phyloP scores from a whole-genome alignment of 108 stramenopile genomes.

The Pseudonitzschia multiseries region DNA sequence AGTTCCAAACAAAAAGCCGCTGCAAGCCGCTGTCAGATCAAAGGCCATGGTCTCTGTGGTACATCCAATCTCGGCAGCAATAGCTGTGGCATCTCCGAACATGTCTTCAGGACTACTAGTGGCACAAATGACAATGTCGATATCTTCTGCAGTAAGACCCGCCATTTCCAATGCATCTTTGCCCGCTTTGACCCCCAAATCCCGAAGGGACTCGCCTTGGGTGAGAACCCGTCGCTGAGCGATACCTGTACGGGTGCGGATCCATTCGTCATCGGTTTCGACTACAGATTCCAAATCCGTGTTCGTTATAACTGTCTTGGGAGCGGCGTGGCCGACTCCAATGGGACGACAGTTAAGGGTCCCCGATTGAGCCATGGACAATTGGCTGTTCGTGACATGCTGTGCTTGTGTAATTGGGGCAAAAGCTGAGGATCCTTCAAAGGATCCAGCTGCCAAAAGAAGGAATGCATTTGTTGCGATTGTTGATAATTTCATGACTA shows the following conservation, averaged over 20 bases:
- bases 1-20: slow-evolving; percentile 91
- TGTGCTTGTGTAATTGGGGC: background rate
- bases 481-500: slow-evolving; percentile 18
- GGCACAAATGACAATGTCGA: slow-evolving; percentile 91
- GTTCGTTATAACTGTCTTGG: slow-evolving; percentile 80
- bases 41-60: slow-evolving; percentile 80
- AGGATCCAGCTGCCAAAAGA: background rate
- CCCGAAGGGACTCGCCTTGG: slow-evolving; percentile 47
- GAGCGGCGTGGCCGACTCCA: slow-evolving; percentile 82
- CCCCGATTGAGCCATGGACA: slow-evolving; percentile 43
- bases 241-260: slow-evolving; percentile 92
- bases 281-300: slow-evolving; percentile 85
- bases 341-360: slow-evolving; percentile 67
- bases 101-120: slow-evolving; percentile 93
- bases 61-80: slow-evolving; percentile 82
- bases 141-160: slow-evolving; percentile 60
- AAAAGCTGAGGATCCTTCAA: background rate
- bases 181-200: slow-evolving; percentile 54
- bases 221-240: slow-evolving; percentile 70
- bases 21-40: slow-evolving; percentile 96
- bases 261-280: slow-evolving; percentile 97
- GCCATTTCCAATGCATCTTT: slow-evolving; percentile 77
- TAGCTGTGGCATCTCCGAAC: slow-evolving; percentile 92
- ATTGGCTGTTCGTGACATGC: background rate
- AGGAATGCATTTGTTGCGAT: slow-evolving; percentile 17